Evolutionary conservation across 2,329 filamentous ascomycete genomes (phyloP).

Genomic region (Cephalotrichum gorgonifer): DNA sequence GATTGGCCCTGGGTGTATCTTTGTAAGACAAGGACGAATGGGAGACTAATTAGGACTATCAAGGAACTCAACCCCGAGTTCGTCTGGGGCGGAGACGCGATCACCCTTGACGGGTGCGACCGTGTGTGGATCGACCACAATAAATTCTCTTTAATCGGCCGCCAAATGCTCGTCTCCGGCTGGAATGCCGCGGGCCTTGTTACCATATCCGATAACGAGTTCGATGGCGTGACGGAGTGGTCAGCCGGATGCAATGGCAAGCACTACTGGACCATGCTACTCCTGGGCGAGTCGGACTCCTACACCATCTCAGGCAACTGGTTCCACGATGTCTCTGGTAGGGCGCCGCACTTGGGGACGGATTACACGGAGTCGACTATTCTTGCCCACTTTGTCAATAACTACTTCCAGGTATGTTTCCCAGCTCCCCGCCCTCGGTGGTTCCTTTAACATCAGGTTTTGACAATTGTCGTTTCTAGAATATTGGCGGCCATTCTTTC

Average conservation of each 20-base stretch:
- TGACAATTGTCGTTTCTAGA: conserved; percentile 6
- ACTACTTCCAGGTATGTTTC: conserved; percentile 19
- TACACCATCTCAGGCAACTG: conserved; percentile 33
- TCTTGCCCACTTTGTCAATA: conserved; percentile 27
- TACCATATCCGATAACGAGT: conserved; percentile 34
- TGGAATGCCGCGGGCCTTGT: conserved; percentile 16
- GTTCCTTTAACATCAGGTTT: too few relatives aligned
- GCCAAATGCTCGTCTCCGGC: conserved; percentile 25
- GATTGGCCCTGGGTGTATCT: background rate
- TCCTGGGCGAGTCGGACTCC: conserved; percentile 25
- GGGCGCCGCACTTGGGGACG: conserved; percentile 28
- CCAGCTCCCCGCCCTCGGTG: background rate
- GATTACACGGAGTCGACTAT: conserved; percentile 15
- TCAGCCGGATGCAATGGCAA: conserved; percentile 32
- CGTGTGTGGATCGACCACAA: conserved; percentile 24
- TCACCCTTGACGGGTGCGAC: conserved; percentile 20
- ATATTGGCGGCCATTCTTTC: conserved; percentile 32
- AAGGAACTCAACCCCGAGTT: conserved; percentile 20
- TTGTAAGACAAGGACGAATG: background rate
- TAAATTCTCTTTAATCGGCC: conserved; percentile 30
- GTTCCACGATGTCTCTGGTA: conserved; percentile 31
- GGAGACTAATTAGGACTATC: background rate
- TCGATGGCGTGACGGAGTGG: conserved; percentile 29
- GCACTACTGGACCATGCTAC: conserved; percentile 35
- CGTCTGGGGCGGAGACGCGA: conserved; percentile 26